Conservation (phyloP, 768 basidiomycete genomes). For the Auriculariales sp. region DNA sequence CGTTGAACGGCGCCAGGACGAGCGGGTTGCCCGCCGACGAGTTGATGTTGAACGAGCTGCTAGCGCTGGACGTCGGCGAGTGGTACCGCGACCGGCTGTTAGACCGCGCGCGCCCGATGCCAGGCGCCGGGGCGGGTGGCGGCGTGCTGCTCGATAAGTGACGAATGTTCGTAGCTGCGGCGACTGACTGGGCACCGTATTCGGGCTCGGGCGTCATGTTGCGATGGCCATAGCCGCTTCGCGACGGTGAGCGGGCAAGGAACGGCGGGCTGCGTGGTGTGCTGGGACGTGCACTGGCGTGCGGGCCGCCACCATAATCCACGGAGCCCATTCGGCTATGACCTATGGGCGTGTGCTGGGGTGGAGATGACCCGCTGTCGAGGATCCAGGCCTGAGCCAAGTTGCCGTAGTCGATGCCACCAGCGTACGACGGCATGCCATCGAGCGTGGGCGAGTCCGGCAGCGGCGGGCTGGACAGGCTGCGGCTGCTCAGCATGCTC, state of each 20-base stretch:
- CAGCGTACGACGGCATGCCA: background rate
- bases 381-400: background rate
- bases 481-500: constrained; percentile 29
- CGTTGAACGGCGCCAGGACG: constrained; percentile 59
- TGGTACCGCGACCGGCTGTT: constrained; percentile 47
- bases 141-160: constrained; percentile 11
- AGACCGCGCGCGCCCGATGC: constrained; percentile 31
- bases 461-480: constrained; percentile 38
- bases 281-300: background rate
- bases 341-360: too few relatives aligned
- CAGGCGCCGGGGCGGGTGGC: background rate
- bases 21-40: constrained; percentile 25
- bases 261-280: background rate
- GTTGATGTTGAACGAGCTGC: constrained; percentile 32
- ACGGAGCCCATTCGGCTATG: too few relatives aligned
- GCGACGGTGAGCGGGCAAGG: background rate
- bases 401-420: background rate
- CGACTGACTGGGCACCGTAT: constrained; percentile 35
- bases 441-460: constrained; percentile 41
- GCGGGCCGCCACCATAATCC: too few relatives aligned
- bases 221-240: background rate
- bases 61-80: constrained; percentile 33
- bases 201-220: constrained; percentile 29
- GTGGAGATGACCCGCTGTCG: too few relatives aligned
- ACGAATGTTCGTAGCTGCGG: constrained; percentile 37